Conservation (phyloP, 2,329 filamentous ascomycete genomes). For the Fusarium irregulare region DNA sequence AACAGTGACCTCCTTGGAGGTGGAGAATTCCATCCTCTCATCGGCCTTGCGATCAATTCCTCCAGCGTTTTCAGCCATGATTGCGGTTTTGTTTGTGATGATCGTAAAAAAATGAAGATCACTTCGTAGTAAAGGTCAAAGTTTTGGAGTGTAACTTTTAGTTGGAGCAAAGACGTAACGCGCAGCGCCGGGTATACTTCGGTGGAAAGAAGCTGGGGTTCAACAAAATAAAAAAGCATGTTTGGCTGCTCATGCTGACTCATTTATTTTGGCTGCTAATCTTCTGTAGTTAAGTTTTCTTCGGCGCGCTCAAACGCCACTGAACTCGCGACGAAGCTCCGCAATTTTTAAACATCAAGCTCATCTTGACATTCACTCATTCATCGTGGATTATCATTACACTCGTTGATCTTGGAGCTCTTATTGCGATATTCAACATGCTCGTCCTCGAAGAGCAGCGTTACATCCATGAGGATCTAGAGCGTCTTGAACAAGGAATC, state of each 20-base stretch:
- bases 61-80: slow-evolving; percentile 84
- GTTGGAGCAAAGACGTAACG: slow-evolving; percentile 20
- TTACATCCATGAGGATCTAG: slow-evolving; percentile 94
- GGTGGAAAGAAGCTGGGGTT: slow-evolving; percentile 21
- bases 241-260: not conserved
- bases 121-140: slow-evolving; percentile 41
- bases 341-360: slow-evolving; percentile 44
- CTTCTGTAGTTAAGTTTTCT: not conserved
- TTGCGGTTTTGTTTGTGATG: slow-evolving; percentile 49
- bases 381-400: not conserved
- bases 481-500: slow-evolving; percentile 93
- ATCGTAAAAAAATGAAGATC: slow-evolving; percentile 2
- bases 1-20: slow-evolving; percentile 96
- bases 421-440: slow-evolving; percentile 60
- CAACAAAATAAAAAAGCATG: not conserved
- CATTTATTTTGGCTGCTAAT: not conserved
- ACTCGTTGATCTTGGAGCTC: not conserved
- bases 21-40: slow-evolving; percentile 97
- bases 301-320: slow-evolving; percentile 39
- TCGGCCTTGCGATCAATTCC: slow-evolving; percentile 91
- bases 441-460: slow-evolving; percentile 93
- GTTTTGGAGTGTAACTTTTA: slow-evolving; percentile 44
- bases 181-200: slow-evolving; percentile 48
- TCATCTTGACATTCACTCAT: slow-evolving; percentile 23
- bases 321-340: slow-evolving; percentile 44